Base-by-base conservation (phyloP, 192 early-diverging fungal species). In the Backusella morwellensis region DNA sequence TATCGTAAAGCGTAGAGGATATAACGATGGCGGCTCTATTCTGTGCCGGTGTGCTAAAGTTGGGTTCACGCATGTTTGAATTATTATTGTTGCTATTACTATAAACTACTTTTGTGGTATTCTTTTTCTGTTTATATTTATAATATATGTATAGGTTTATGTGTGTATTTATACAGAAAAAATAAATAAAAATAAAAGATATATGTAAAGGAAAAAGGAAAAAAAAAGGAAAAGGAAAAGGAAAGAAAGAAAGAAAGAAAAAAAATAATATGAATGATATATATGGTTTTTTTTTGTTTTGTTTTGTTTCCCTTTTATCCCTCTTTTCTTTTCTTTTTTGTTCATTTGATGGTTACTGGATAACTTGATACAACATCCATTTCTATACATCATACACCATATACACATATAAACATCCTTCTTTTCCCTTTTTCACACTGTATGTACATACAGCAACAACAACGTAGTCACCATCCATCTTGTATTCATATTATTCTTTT, bases 1-100 rank as follows among this genome's bases (percentile, higher is more conserved):
- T 92, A 84, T 98, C 97, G 81, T 97, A 98, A 56, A 93, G 87
- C 11, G 91, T 88, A 35, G 90, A 91, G 11, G 92, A 90, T 77
- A 95, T 94, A 68, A 90, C 90, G 19, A 95, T 90, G 23, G 90
- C 90, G 8, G 94, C 93, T 85, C 91, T 91, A 84, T 95, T 93
- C 77, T 89, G 90, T 34, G 86, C 82, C 63, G 93, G 94, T 74
- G 91, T 91, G 71, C 90, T 91, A 80, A 94, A 92, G 79, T 95
- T 95, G 77, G 92, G 91, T 82, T 95, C 92, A 80, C 94, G 90
- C 93, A 94, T 94, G 9, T 54, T 54, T 40, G 38, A 40, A n/a
- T 50, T 50, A n/a, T 50, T 50, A n/a, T 50, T n/a, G 15, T n/a
- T 44, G 6, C 21, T 50, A 50, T 50, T 50, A 50, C 15, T 50